Base-by-base conservation (phyloP, 2,329 filamentous ascomycete genomes). In the Aspergillus texensis region DNA sequence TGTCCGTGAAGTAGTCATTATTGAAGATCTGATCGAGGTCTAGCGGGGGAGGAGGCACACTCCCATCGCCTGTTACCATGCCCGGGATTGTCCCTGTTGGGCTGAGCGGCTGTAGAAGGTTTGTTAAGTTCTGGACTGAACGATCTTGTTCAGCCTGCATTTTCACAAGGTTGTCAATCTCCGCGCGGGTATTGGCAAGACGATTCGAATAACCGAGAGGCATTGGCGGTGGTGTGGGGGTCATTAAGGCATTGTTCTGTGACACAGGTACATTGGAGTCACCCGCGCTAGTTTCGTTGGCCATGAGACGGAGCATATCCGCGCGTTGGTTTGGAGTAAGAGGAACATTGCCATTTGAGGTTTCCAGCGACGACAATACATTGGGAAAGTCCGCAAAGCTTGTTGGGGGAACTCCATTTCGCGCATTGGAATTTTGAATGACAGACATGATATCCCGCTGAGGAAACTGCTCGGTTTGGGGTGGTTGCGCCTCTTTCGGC, bases 21-120 rank as follows among this genome's bases (percentile, higher is more conserved):
- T 85, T 83, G 64, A 88, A 83, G 64, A 88, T 86, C n/a, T 80
- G 78, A 67, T 87, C 84, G 3, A 88, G 80, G 64, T 88, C 85
- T 43, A 87, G 79, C 4, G 78, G 75, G 1, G 80, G 79, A 30
- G 79, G 79, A 6, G 76, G 78, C 2, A 84, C 74, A 41, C 71
- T 76, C 16, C 75, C 75, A 34, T 79, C 79, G 43, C 52, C 52
- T 55, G 80, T 78, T 39, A 70, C 72, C 6, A 95, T 77, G 5
- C 91, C 91, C 1, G 92, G 91, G 41, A 96, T 91, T 19, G 86
- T 85, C 5, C 92, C 93, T 0, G 88, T 91, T 0, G 93, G 93
- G 71, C 90, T 94, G 14, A 96, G 83, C 0, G 93, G 93, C 8
- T 91, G 89, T 9, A 97, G 84, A 19, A 93, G 81, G 61, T 87